Evolutionary conservation across 306 rosid species (phyloP), one percentile per base, ranked within the genome.

Genomic region (Rosa rugosa): DNA sequence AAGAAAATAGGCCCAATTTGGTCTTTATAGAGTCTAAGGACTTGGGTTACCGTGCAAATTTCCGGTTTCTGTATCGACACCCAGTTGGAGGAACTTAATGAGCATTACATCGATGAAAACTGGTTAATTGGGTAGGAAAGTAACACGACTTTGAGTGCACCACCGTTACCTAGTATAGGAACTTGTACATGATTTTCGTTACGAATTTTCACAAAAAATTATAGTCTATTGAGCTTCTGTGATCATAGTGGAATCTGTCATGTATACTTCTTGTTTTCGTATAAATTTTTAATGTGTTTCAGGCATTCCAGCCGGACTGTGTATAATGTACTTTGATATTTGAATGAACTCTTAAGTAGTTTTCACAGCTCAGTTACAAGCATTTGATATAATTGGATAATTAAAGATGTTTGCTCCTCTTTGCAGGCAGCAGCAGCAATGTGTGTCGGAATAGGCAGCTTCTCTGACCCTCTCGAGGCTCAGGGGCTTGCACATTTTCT

Each of bases 401-500:
- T 4, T 79, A 11, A 44, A 13, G 59, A 31, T 36, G 11, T 47
- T 31, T 69, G 79, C 36, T 77, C 54, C 20, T 66, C 74, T 70
- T 78, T 78, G 76, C 87, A 94, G 99, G 97, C 99, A 6, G 99
- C 97, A 4, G 99, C 97, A 47, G 99, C 97, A 2, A 91, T 94
- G 99, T 92, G 93, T 73, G 99, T 94, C 7, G 99, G 91, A 75
- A 87, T 94, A 54, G 99, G 99, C 65, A 92, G 97, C 84, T 94
- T 94, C 80, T 91, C 91, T 40, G 97, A 94, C 77, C 99, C 99
- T 34, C 57, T 73, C n/a, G 95, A 94, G 84, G 99, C 97, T 6
- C 99, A 94, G 77, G 99, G 99, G 72, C 92, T 92, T 44, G 97
- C 97, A 10, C 99, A 94, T 80, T 94, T 94, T 85, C 77, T 94